phyloP scores from a whole-genome alignment of 106 monocot genomes.

The Allium sativum region DNA sequence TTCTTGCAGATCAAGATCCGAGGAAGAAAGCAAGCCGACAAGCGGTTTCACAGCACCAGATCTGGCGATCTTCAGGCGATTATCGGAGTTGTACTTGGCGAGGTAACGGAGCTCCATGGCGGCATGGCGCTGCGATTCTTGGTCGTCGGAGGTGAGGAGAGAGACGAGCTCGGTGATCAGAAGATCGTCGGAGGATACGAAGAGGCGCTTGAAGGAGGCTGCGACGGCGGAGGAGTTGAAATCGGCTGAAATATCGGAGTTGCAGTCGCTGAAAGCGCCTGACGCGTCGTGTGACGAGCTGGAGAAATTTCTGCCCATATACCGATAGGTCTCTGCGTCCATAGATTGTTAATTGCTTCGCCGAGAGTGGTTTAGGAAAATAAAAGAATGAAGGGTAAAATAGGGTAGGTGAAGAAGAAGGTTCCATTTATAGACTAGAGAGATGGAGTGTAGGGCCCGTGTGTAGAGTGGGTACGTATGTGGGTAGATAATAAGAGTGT shows the following conservation, averaged over 20 bases:
- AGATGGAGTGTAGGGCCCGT: no score
- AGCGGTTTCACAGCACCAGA: conserved; percentile 45
- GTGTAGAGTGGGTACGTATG: no score
- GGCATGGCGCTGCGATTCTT: conserved; percentile 28
- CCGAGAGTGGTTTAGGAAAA: no score
- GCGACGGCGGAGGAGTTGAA: conserved; percentile 11
- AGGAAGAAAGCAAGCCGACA: conserved; percentile 34
- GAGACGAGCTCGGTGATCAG: conserved; percentile 25
- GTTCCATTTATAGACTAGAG: no score
- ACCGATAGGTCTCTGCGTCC: conserved; percentile 8
- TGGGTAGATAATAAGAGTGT: no score
- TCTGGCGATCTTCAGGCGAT: conserved; percentile 39
- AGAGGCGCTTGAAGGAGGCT: conserved; percentile 15
- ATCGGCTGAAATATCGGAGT: conserved; percentile 44
- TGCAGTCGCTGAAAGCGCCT: conserved; percentile 45
- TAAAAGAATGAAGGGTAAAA: no score
- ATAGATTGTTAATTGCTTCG: not conserved
- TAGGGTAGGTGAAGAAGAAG: no score
- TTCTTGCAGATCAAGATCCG: conserved; percentile 35
- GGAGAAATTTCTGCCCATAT: conserved; percentile 23
- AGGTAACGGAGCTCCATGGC: conserved; percentile 52
- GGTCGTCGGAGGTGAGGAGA: conserved; percentile 31
- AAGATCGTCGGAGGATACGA: conserved; percentile 18
- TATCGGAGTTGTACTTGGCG: conserved; percentile 35
- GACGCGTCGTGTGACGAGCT: conserved; percentile 24